Evolutionary conservation across 805 yeast species (phyloP).

Genomic region (Kluyveromyces dobzhanskii): DNA sequence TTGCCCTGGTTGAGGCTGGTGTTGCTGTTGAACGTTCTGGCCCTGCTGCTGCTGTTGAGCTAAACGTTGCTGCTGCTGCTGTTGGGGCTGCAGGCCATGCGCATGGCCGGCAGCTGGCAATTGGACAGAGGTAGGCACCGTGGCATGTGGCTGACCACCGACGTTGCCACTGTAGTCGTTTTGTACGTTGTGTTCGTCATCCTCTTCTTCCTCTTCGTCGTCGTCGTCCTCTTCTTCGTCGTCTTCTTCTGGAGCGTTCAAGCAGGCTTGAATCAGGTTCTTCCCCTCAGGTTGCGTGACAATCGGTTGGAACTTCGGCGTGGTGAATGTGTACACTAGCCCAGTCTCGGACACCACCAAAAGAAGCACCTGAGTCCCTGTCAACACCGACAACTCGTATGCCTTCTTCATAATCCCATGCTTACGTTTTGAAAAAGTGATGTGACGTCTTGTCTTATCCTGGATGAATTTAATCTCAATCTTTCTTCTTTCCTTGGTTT

Average conservation of each 20-base stretch:
- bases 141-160: neutral
- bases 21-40: slow-evolving; percentile 20
- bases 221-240: slow-evolving; percentile 59
- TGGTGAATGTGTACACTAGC: slow-evolving; percentile 93
- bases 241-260: slow-evolving; percentile 91
- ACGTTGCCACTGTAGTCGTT: slow-evolving; percentile 12
- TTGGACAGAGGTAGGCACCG: slow-evolving; percentile 3
- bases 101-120: neutral
- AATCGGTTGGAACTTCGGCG: slow-evolving; percentile 97
- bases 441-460: slow-evolving; percentile 96
- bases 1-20: slow-evolving; percentile 19
- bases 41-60: slow-evolving; percentile 17
- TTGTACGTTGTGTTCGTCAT: slow-evolving; percentile 21
- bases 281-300: slow-evolving; percentile 97
- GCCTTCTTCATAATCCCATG: slow-evolving; percentile 99
- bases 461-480: slow-evolving; percentile 96
- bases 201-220: slow-evolving; percentile 32
- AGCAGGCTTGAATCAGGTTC: slow-evolving; percentile 90
- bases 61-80: slow-evolving; percentile 19
- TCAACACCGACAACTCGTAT: slow-evolving; percentile 91
- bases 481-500: slow-evolving; percentile 63
- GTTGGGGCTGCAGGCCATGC: slow-evolving; percentile 10
- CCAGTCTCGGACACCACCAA: slow-evolving; percentile 98
- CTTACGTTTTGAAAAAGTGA: slow-evolving; percentile 94
- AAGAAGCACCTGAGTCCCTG: slow-evolving; percentile 93